phyloP scores from a whole-genome alignment of 805 yeast genomes.

The Spathaspora passalidarum region DNA sequence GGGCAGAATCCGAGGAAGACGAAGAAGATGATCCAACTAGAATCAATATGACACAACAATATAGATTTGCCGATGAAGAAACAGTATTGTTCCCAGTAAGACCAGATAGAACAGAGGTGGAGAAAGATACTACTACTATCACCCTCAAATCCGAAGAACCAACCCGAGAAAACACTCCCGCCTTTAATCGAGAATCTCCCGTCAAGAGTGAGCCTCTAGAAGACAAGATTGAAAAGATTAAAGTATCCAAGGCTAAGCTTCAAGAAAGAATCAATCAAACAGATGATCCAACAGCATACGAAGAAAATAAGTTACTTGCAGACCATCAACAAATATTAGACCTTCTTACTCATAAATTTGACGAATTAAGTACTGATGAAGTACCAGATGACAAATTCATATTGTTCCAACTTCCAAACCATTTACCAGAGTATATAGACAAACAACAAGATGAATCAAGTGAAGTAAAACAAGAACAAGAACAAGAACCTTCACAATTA shows the following conservation, averaged over 20 bases:
- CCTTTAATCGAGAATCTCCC: slow-evolving; percentile 16
- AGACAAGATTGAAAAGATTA: slow-evolving; percentile 22
- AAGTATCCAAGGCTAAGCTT: slow-evolving; percentile 24
- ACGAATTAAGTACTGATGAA: slow-evolving; percentile 14
- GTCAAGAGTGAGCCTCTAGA: slow-evolving; percentile 32
- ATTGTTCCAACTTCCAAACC: slow-evolving; percentile 49
- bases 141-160: slow-evolving; percentile 7
- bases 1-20: slow-evolving; percentile 21
- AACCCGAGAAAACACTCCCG: slow-evolving; percentile 7
- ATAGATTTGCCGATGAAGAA: slow-evolving; percentile 49
- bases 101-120: slow-evolving; percentile 44
- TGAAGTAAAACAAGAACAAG: slow-evolving; percentile 10
- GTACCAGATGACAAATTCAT: slow-evolving; percentile 20
- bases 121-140: slow-evolving; percentile 4
- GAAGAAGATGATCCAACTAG: slow-evolving; percentile 42
- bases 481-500: slow-evolving; percentile 2
- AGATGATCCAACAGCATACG: slow-evolving; percentile 15
- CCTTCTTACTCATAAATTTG: slow-evolving; percentile 22
- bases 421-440: slow-evolving; percentile 36
- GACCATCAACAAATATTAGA: slow-evolving; percentile 32
- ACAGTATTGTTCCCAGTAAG: slow-evolving; percentile 67
- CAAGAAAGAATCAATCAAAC: slow-evolving; percentile 27
- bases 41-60: slow-evolving; percentile 65
- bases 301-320: slow-evolving; percentile 27
- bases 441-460: too few species aligned